Percentiles rank a stretch among this genome's conserved stretches.
Conservation (phyloP, 2,329 filamentous ascomycete species). For the Aurifilum marmelostoma region DNA sequence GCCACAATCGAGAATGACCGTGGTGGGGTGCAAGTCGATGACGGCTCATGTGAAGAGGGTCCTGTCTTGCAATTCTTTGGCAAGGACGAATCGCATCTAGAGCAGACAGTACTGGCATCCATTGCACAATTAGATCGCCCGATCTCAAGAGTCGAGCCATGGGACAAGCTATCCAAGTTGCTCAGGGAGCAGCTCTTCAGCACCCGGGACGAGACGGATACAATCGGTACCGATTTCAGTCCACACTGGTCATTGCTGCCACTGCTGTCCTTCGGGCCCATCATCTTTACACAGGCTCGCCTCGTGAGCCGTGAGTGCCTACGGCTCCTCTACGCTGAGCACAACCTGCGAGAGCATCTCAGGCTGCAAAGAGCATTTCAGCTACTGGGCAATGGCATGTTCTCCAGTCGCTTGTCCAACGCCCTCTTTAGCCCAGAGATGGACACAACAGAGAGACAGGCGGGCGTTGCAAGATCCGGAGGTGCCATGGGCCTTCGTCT, state of each 20-base stretch:
- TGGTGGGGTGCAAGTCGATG: background rate
- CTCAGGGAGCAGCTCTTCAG: conserved; percentile 45
- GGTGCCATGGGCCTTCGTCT: conserved; percentile 81
- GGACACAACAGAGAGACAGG: conserved; percentile 73
- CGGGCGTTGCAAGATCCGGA: conserved; percentile 69
- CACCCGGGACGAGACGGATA: conserved; percentile 16
- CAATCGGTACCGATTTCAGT: conserved; percentile 40
- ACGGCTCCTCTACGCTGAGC: conserved; percentile 72
- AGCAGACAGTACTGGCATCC: conserved; percentile 53
- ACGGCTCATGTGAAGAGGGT: background rate
- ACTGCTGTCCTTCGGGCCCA: conserved; percentile 73
- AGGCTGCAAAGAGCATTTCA: conserved; percentile 78
- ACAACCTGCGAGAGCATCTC: conserved; percentile 73
- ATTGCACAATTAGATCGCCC: conserved; percentile 51
- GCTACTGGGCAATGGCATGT: conserved; percentile 81
- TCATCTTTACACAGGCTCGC: conserved; percentile 73
- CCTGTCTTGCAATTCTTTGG: conserved; percentile 52
- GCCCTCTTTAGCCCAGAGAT: conserved; percentile 85
- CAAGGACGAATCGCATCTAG: conserved; percentile 49
- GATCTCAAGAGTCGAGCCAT: conserved; percentile 32
- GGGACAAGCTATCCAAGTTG: conserved; percentile 46
- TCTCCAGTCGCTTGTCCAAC: conserved; percentile 77
- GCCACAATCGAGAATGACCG: background rate
- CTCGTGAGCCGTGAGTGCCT: conserved; percentile 79
- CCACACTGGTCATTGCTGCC: conserved; percentile 65